A percentile compares a stretch with the other conserved stretches of the same genome.
Evolutionary conservation across 2,329 filamentous ascomycete species (phyloP).

Genomic region (Hypoxylon sp.): DNA sequence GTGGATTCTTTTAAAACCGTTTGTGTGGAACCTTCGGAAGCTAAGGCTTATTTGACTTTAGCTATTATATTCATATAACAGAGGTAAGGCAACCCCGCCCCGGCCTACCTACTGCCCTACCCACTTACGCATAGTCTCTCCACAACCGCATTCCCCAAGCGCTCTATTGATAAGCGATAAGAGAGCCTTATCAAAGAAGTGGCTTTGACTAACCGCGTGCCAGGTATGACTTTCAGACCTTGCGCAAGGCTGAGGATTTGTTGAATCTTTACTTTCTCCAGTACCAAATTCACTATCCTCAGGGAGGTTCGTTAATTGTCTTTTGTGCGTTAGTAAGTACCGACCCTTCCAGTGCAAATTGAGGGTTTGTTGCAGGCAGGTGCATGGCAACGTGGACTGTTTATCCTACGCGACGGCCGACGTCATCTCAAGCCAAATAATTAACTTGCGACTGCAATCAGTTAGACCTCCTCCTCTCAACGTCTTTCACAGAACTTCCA

Average conservation of each 20-base stretch:
- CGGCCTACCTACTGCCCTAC: too few species aligned
- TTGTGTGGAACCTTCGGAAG: constrained; percentile 10
- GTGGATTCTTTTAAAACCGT: constrained; percentile 3
- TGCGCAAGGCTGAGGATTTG: constrained; percentile 4
- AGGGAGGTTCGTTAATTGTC: background rate
- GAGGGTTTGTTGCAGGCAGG: background rate
- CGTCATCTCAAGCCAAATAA: constrained; percentile 32
- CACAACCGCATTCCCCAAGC: constrained; percentile 5
- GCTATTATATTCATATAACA: constrained; percentile 22
- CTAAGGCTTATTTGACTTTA: background rate
- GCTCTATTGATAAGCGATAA: constrained; percentile 36
- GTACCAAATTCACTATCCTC: background rate
- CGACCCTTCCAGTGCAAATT: background rate
- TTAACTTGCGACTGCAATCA: constrained; percentile 11
- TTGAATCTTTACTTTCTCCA: background rate
- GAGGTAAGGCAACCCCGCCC: constrained; percentile 32
- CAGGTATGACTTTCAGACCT: constrained; percentile 2
- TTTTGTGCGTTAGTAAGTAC: background rate
- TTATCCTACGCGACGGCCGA: constrained; percentile 25
- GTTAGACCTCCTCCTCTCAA: constrained; percentile 6
- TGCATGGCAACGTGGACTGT: constrained; percentile 7
- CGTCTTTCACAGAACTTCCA: background rate
- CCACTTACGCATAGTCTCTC: background rate
- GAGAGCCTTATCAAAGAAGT: constrained; percentile 26
- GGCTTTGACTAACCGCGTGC: constrained; percentile 10